Evolutionary conservation across 306 rosid genomes (phyloP).

Genomic region (Trifolium pratense): DNA sequence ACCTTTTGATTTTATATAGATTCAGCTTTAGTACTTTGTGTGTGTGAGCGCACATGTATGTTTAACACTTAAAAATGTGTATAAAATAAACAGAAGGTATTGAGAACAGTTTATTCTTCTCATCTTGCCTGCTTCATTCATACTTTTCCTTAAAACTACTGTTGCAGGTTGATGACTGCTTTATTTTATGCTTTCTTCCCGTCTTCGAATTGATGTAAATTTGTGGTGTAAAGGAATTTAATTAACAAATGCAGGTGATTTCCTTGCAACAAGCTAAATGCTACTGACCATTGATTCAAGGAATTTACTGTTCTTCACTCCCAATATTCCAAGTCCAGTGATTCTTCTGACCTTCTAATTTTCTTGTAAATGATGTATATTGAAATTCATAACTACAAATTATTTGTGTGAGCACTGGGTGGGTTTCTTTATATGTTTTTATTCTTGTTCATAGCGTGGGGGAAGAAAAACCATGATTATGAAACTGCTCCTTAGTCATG

Average conservation of each 20-base stretch:
- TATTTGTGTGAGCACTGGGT: conserved; percentile 63
- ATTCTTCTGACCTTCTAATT: conserved; percentile 57
- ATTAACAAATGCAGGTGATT: conserved; percentile 57
- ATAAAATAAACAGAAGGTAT: conserved; percentile 1
- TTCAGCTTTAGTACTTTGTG: conserved; percentile 10
- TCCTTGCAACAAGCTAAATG: conserved; percentile 53
- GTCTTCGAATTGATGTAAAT: conserved; percentile 47
- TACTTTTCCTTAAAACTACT: conserved; percentile 50
- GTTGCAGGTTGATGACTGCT: conserved; percentile 63
- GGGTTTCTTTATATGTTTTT: conserved; percentile 62
- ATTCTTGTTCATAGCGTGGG: conserved; percentile 52
- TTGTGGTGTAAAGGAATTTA: conserved; percentile 51
- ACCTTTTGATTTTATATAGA: conserved; percentile 26
- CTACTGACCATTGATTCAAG: conserved; percentile 75
- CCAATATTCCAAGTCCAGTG: conserved; percentile 50
- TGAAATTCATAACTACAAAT: conserved; percentile 55
- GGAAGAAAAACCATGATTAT: conserved; percentile 35
- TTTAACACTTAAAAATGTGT: background rate
- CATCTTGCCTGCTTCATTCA: conserved; percentile 31
- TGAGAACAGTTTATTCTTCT: conserved; percentile 18
- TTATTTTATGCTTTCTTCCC: conserved; percentile 43
- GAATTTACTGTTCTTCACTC: conserved; percentile 56
- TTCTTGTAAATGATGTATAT: conserved; percentile 87
- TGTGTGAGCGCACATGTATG: background rate
- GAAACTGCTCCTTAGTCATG: conserved; percentile 36